Base-by-base conservation (phyloP, 768 basidiomycete species). In the Terana coerulea region DNA sequence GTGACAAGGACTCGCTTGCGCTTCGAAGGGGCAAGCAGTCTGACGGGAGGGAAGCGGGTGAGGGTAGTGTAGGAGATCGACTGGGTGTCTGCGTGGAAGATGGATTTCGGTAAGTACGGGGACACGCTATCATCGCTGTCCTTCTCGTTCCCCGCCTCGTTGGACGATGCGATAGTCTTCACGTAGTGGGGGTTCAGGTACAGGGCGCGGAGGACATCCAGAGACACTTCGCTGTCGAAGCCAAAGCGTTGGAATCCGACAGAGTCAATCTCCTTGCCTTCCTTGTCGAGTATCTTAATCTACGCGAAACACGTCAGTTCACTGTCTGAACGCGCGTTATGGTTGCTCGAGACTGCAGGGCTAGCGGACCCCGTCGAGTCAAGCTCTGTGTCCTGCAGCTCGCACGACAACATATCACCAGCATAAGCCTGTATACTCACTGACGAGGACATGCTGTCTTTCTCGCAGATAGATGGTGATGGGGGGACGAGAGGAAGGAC, bases 1-100 rank as follows among this genome's bases (percentile, higher is more conserved):
- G 95, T 98, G 60, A 98, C 88, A 34, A 99, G 81, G 60, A 98
- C 74, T 53, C 95, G 88, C 72, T 95, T 97, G 62, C 92, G 83
- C 54, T 73, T 68, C 2, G 83, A 75, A 19, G 88, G 82, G 9
- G 91, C 69, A 41, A 99, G 81, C 42, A 94, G 82, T 61, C 82
- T 91, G 54, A 99, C 95, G 3, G 95, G 92, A 9, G 94, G 91
- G 69, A 94, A 99, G 37, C 90, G 86, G 48, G 88, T 84, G 51
- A 95, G 80, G 22, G 93, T 92, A 41, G 91, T 90, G 71, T 95
- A 98, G 36, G 94, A 90, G 67, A 97, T 93, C 31, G 88, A 80
- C 58, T 86, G 79, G 22, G 78, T 80, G 54, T 86, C 78, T 33
- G 88, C 86, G 65, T 91, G 80, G 70, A 79, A 95, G 61, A 93